Evolutionary conservation across 2,329 filamentous ascomycete genomes (phyloP), one percentile per base, ranked within the genome.

Genomic region (Aspergillus arachidicola): DNA sequence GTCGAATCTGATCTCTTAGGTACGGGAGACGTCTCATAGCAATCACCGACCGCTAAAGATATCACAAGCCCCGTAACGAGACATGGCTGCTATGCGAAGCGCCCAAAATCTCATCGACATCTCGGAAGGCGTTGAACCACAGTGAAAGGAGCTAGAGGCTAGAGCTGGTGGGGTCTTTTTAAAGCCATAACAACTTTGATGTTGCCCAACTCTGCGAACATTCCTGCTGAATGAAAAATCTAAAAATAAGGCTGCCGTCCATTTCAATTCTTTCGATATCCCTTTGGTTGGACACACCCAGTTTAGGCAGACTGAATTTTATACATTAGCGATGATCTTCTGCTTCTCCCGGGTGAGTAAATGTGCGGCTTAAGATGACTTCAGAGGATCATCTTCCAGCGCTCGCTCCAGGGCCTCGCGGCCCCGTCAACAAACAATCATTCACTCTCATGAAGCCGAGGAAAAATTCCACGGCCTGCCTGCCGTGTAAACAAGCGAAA

Each of bases 381-480:
- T 54, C 64, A 14, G 66, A 68, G 32, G 66, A 71, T 38, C 62
- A 68, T 12, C 73, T 76, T 51, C 70, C 69, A 58, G 57, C 68
- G 14, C 66, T 77, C 32, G 74, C 74, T 34, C 75, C 74, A 61
- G 64, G 66, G 34, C 66, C 74, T 55, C 59, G 68, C 59, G 59
- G 65, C 55, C 43, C 61, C 62, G 48, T 69, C 62, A 57, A 67
- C 64, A 32, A 64, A 58, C 45, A 64, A 34, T 38, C 68, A 12
- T 63, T 67, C n/a, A 55, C 69, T n/a, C 51, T 76, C 48, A 65
- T 64, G 50, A 72, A 71, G 53, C 71, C 71, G 28, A 76, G 73
- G 55, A 78, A 78, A 66, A 78, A 73, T 54, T 78, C 76, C 4
- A 76, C 72, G 4, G 76, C 76, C 28, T 78, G 76, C 54, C 59